phyloP scores from a whole-genome alignment of 371 early-diverging fungal genomes.

The Parasitella parasitica region DNA sequence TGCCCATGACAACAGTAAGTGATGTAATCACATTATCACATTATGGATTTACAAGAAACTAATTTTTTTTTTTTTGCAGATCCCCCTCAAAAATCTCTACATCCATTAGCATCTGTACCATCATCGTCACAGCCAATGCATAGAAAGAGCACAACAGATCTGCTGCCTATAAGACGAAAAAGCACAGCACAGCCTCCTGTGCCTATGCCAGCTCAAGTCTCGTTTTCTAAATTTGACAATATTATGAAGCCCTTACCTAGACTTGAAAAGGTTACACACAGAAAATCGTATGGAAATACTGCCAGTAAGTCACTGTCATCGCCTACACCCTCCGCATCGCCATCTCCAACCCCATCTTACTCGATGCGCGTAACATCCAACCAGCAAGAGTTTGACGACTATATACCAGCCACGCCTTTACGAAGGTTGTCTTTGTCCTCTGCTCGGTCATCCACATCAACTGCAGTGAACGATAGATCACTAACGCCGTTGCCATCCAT shows the following conservation, averaged over 20 bases:
- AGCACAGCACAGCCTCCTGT: no score
- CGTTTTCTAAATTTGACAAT: not conserved
- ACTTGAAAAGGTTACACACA: not conserved
- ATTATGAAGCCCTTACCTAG: not conserved
- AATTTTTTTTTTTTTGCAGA: not conserved
- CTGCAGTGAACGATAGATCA: not conserved
- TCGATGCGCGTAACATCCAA: not conserved
- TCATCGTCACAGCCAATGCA: not conserved
- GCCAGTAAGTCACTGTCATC: not conserved
- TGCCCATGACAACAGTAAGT: not conserved
- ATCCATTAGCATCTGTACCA: not conserved
- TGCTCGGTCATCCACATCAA: not conserved
- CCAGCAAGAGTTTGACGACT: constrained; percentile 1
- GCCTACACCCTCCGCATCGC: not conserved
- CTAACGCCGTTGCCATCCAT: not conserved
- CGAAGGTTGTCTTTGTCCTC: not conserved
- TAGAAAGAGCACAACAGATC: not conserved
- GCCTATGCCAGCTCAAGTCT: no score
- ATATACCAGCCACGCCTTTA: not conserved
- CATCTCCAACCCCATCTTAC: not conserved
- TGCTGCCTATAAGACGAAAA: not conserved
- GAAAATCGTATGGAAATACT: not conserved
- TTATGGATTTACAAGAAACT: no score
- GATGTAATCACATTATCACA: no score
- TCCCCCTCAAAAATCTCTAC: not conserved